These are phyloP conservation scores for Citrullus mucosospermus DNA, from an alignment of 306 rosid genomes.

Conservation along the genomic window DNA sequence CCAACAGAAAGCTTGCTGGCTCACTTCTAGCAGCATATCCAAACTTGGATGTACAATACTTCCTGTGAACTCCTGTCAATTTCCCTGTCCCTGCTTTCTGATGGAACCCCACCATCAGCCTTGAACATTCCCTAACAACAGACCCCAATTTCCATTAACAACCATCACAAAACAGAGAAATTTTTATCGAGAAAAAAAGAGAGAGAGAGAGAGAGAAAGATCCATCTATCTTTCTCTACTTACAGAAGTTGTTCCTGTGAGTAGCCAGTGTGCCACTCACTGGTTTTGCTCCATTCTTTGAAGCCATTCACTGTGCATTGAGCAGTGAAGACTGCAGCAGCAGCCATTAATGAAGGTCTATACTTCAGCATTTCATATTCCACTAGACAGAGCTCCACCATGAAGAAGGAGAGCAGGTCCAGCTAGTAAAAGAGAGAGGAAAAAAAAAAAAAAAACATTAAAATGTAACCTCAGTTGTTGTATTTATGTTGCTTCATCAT, in stretches of 20 bases:
- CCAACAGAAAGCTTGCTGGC: slow-evolving; percentile 37
- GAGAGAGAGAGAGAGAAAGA: not conserved
- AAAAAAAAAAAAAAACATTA: too few species aligned
- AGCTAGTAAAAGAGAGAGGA: slow-evolving; percentile 21
- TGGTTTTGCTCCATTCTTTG: slow-evolving; percentile 66
- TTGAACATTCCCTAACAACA: slow-evolving; percentile 54
- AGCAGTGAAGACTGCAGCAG: slow-evolving; percentile 78
- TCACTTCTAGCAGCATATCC: slow-evolving; percentile 54
- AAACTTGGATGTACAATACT: slow-evolving; percentile 51
- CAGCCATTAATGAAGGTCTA: slow-evolving; percentile 67
- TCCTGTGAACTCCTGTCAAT: slow-evolving; percentile 35
- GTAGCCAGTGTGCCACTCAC: slow-evolving; percentile 53
- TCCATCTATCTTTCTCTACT: slow-evolving; percentile 12
- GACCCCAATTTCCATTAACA: not conserved
- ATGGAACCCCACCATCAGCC: slow-evolving; percentile 63
- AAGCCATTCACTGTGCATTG: slow-evolving; percentile 39
- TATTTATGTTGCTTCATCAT: not conserved
- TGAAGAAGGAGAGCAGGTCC: slow-evolving; percentile 62
- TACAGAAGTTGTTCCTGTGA: slow-evolving; percentile 57
- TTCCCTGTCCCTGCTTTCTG: slow-evolving; percentile 43
- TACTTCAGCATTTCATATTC: slow-evolving; percentile 64
- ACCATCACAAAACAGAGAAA: not conserved
- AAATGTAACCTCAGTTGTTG: not conserved
- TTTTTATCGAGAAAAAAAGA: too few species aligned
- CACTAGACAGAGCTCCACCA: slow-evolving; percentile 68